Conservation (phyloP, 345 rosid species). For the Euphorbia lathyris region DNA sequence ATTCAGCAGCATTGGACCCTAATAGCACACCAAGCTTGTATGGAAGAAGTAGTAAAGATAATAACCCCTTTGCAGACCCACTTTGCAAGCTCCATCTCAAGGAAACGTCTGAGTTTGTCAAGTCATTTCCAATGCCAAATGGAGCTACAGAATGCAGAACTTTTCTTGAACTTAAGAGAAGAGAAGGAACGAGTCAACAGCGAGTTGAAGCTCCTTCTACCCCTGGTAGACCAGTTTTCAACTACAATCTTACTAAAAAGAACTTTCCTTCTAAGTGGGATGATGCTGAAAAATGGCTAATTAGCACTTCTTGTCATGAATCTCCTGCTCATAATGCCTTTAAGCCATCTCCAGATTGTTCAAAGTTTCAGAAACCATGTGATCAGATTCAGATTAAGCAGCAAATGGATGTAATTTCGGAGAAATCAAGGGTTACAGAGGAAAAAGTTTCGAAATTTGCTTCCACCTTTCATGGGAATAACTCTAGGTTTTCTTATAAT, state of each 20-base stretch:
- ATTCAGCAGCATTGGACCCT: conserved; percentile 29
- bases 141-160: too few species aligned
- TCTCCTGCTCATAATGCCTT: conserved; percentile 61
- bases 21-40: conserved; percentile 25
- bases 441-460: conserved; percentile 37
- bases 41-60: conserved; percentile 35
- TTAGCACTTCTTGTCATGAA: conserved; percentile 47
- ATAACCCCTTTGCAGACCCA: conserved; percentile 53
- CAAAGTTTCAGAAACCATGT: conserved; percentile 34
- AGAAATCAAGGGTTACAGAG: conserved; percentile 61
- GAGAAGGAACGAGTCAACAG: conserved; percentile 51
- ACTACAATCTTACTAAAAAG: conserved; percentile 59
- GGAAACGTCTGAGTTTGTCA: conserved; percentile 73
- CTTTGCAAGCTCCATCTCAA: conserved; percentile 67
- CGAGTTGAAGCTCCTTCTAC: conserved; percentile 67
- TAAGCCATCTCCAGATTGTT: conserved; percentile 33
- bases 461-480: conserved; percentile 32
- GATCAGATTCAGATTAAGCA: conserved; percentile 28
- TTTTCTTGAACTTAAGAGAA: conserved; percentile 39
- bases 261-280: conserved; percentile 94
- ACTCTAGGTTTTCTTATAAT: conserved; percentile 31
- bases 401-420: conserved; percentile 49
- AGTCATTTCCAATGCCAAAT: conserved; percentile 47
- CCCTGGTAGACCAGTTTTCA: conserved; percentile 78
- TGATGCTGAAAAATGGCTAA: conserved; percentile 92